phyloP scores from a whole-genome alignment of 352 stramenopile genomes.

The Globisporangium nodosum region DNA sequence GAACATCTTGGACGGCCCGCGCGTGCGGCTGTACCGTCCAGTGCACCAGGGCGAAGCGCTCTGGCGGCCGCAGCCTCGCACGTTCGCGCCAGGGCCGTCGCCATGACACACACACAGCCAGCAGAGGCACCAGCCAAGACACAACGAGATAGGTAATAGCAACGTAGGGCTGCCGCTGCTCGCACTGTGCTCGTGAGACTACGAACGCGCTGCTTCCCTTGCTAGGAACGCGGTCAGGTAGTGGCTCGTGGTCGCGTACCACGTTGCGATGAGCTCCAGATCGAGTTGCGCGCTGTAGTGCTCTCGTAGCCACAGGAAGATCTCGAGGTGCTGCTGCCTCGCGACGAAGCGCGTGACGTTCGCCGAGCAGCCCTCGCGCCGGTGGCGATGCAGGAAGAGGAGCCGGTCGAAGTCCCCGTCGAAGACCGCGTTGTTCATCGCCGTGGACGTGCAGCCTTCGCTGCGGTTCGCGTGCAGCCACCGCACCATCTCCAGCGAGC shows the following conservation, averaged over 20 bases:
- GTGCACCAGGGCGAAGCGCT: constrained; percentile 43
- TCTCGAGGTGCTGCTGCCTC: constrained; percentile 4
- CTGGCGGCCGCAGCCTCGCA: constrained; percentile 69
- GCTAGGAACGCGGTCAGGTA: not conserved
- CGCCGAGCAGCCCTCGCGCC: constrained; percentile 1
- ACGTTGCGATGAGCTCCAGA: not conserved
- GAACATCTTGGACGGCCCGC: constrained; percentile 45
- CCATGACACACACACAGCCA: not conserved
- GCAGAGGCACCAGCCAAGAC: not conserved
- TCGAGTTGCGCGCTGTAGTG: constrained; percentile 3
- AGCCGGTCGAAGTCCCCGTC: not conserved
- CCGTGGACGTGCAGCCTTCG: constrained; percentile 12
- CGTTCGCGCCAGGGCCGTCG: constrained; percentile 31
- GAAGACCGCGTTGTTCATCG: constrained; percentile 6
- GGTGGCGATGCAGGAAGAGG: constrained; percentile 3
- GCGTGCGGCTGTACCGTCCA: constrained; percentile 57
- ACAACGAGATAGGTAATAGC: not conserved
- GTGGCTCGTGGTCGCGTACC: not conserved
- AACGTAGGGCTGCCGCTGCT: not conserved
- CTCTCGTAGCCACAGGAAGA: constrained; percentile 5
- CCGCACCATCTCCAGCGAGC: constrained; percentile 1
- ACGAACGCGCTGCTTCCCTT: not conserved
- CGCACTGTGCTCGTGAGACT: not conserved
- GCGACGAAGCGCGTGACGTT: constrained; percentile 4
- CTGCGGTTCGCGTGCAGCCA: constrained; percentile 9